Base-by-base conservation (phyloP, 371 early-diverging fungal species). In the Dinochytrium kinnereticum region DNA sequence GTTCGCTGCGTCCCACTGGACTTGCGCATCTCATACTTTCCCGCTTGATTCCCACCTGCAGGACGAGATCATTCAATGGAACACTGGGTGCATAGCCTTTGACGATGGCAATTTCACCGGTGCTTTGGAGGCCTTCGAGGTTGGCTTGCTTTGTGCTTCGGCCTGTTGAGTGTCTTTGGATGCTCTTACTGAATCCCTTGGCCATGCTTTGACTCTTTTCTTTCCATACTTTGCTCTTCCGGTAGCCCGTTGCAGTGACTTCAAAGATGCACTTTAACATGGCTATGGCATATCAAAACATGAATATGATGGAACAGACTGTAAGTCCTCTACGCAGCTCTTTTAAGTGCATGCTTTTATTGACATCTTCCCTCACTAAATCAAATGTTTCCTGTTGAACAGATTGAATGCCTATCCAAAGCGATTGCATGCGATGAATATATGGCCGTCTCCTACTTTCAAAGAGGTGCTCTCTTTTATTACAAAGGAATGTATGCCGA, bases 191-290 rank as follows among this genome's bases (percentile, higher is more conserved):
- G n/a, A n/a, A n/a, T n/a, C n/a, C n/a, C n/a, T n/a, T n/a, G n/a
- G n/a, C n/a, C n/a, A n/a, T n/a, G 19, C 50, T 38, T 40, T 57
- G 26, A 38, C 15, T 31, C 59, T 40, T 7, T 37, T 49, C 26
- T 51, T 13, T 13, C 44, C 44, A 13, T 13, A 44, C 44, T 13
- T 55, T n/a, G n/a, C n/a, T n/a, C n/a, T n/a, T n/a, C 36, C 38
- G 33, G 40, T 84, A 95, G 44, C 57, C 57, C 57, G 24, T 55
- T 7, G 57, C 57, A 10, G 30, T 17, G 5, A 24, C 26, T 55
- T 93, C 96, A 44, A 95, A 95, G 80, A 94, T 95, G 71, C 90
- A 93, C 81, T 96, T 95, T 81, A 97, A 97, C 81, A 92, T 95
- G 73, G 96, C 95, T 13, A 87, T 95, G 70, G 93, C 95, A 64